Conservation (phyloP, 345 rosid species). For the Melaleuca alternifolia region DNA sequence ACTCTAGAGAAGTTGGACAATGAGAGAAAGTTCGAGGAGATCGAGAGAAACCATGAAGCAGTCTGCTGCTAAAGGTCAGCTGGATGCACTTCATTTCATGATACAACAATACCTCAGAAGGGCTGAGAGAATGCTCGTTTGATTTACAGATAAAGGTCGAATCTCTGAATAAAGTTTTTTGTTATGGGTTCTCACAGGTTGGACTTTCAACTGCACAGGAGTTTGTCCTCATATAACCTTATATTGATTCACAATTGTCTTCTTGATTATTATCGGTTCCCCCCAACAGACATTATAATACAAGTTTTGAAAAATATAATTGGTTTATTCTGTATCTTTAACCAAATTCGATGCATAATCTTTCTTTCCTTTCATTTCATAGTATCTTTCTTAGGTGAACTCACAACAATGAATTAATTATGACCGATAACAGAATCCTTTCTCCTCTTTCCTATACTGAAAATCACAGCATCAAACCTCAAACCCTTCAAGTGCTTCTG, state of each 20-base stretch:
- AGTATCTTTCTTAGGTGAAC: neutral
- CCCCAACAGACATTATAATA: neutral
- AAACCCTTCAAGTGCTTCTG: neutral
- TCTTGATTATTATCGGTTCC: neutral
- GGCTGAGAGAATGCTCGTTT: neutral
- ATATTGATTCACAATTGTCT: neutral
- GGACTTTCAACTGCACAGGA: neutral
- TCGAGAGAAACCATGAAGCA: neutral
- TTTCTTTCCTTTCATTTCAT: neutral
- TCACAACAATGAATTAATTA: neutral
- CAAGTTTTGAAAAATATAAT: neutral
- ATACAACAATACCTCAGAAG: neutral
- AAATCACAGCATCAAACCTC: neutral
- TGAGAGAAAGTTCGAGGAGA: neutral
- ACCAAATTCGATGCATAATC: neutral
- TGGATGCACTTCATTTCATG: neutral
- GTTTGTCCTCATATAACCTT: neutral
- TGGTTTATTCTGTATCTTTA: neutral
- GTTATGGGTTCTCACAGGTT: neutral
- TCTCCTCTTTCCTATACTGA: neutral
- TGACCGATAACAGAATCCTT: neutral
- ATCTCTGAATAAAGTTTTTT: neutral
- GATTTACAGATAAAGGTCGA: neutral
- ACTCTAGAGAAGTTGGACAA: neutral
- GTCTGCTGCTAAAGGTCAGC: neutral